These are phyloP conservation scores for Cryphonectria radicalis DNA, from an alignment of 2,329 filamentous ascomycete genomes.

Conservation along the genomic window DNA sequence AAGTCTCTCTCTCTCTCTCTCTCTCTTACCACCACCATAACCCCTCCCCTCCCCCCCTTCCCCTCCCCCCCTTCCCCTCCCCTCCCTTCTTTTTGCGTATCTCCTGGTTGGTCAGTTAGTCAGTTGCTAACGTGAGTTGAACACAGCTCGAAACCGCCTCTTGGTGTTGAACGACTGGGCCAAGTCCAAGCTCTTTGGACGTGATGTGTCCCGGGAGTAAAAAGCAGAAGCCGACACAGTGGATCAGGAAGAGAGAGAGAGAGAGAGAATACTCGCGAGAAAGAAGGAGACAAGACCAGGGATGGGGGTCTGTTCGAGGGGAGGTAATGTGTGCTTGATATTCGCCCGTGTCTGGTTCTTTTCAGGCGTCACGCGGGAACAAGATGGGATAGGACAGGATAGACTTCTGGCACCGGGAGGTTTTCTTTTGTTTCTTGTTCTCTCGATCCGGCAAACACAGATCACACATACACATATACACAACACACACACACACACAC, in stretches of 20 bases:
- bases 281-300: not conserved
- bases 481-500: not conserved
- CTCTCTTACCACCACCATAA: not conserved
- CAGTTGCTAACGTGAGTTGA: constrained; percentile 30
- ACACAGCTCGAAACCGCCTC: constrained; percentile 88
- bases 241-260: not conserved
- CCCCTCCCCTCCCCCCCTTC: not conserved
- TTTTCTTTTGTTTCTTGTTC: not conserved
- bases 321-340: constrained; percentile 10
- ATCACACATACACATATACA: not conserved
- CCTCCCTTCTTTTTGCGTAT: too few species aligned
- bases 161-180: constrained; percentile 93
- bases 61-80: too few species aligned
- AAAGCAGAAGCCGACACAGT: constrained; percentile 34
- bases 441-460: not conserved
- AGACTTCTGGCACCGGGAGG: constrained; percentile 9
- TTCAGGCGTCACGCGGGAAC: constrained; percentile 12
- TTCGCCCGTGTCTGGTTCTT: constrained; percentile 9
- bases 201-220: constrained; percentile 87
- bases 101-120: constrained; percentile 27
- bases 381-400: constrained; percentile 5
- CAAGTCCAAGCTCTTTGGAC: constrained; percentile 95
- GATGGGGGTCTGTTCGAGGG: not conserved
- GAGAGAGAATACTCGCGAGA: too few species aligned
- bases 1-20: constrained; percentile 50